Evolutionary conservation across 441 rosid genomes (phyloP), one percentile per base, ranked within the genome.

Genomic region (Francoa sonchifolia): DNA sequence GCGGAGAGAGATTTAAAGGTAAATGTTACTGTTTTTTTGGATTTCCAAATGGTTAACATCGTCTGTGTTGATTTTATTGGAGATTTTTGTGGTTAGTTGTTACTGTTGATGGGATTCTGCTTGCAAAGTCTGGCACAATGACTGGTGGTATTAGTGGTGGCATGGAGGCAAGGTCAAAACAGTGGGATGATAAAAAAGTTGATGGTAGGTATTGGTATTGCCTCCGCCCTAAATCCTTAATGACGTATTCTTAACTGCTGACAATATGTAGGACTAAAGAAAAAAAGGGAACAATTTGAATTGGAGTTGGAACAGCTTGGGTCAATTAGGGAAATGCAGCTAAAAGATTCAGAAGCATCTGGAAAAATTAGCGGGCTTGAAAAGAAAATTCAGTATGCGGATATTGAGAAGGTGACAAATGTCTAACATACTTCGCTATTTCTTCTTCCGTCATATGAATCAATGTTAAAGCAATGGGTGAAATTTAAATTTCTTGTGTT

Each of bases 61-160:
- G 25, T 32, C 51, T 44, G 37, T 46, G 36, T 30, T n/a, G 33
- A 17, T 28, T 5, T n/a, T n/a, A n/a, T n/a, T n/a, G n/a, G n/a
- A n/a, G n/a, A n/a, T n/a, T n/a, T n/a, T n/a, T n/a, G n/a, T n/a
- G n/a, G 33, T 50, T 67, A 90, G 99, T 87, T 75, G 99, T 92
- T 44, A 92, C 97, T 52, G 77, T 79, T 67, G 99, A 92, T 66
- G 99, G 99, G 52, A 79, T 74, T 53, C 59, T 92, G 29, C 95
- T 92, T 30, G 72, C 99, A 23, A 92, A 79, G 75, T 62, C 99
- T 52, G 97, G 99, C 52, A 92, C 97, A 50, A 92, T 92, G 99
- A 92, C 96, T 65, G 99, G 99, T 66, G 99, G 99, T 59, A 83
- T 96, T 41, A 87, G 79, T 61, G 94, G 99, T 52, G 96, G 95